phyloP scores from a whole-genome alignment of 768 basidiomycete genomes.

The Russula sp. region DNA sequence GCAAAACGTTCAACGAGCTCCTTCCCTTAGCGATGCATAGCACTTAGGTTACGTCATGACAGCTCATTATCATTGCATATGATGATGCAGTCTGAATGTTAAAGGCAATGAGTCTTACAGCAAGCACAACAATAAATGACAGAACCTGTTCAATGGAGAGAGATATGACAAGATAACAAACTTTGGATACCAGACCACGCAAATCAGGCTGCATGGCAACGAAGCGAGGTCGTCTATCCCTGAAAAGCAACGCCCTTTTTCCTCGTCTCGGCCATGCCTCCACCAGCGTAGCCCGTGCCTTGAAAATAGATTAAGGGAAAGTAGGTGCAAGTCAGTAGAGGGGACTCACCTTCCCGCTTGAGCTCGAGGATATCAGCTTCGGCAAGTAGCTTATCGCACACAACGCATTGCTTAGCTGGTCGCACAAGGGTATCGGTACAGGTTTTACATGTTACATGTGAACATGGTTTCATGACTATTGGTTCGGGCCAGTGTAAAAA shows the following conservation, averaged over 20 bases:
- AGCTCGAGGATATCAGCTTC: conserved; percentile 77
- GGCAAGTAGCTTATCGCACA: conserved; percentile 65
- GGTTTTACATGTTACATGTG: conserved; percentile 86
- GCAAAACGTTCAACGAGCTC: background rate
- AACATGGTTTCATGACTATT: conserved; percentile 78
- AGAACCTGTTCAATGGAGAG: background rate
- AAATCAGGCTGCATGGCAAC: background rate
- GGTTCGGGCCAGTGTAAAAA: conserved; percentile 2
- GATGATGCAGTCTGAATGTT: background rate
- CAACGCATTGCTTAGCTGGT: conserved; percentile 74
- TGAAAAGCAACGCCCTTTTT: conserved; percentile 82
- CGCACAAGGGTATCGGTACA: conserved; percentile 86
- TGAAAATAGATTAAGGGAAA: no score
- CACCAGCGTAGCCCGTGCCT: conserved; percentile 93
- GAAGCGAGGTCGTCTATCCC: conserved; percentile 40
- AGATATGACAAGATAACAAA: background rate
- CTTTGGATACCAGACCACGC: background rate
- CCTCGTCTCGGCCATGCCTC: conserved; percentile 88
- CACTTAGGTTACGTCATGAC: background rate
- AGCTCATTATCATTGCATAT: background rate
- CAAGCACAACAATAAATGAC: background rate
- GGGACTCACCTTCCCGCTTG: conserved; percentile 72
- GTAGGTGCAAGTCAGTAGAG: background rate
- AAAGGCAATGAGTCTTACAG: background rate
- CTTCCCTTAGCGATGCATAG: background rate